These are phyloP conservation scores for Lizonia empirigonia DNA, from an alignment of 2,329 filamentous ascomycete species.

Conservation along the genomic window DNA sequence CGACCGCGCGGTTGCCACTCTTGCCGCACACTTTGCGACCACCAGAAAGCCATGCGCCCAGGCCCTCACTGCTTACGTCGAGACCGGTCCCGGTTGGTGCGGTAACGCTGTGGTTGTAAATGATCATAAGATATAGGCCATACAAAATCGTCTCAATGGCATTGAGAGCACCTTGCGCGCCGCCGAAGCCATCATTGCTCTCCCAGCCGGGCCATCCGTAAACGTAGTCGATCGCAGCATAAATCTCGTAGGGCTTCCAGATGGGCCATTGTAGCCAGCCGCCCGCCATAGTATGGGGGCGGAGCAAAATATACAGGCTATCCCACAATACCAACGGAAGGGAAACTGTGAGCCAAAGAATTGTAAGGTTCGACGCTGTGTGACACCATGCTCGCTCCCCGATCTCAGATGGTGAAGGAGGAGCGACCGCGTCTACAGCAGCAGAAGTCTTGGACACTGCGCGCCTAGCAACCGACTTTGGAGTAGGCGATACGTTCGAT, in stretches of 20 bases:
- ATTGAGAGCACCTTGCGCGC: constrained; percentile 74
- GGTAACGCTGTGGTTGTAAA: constrained; percentile 51
- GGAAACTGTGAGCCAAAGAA: constrained; percentile 75
- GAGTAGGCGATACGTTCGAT: constrained; percentile 20
- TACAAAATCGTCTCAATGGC: constrained; percentile 71
- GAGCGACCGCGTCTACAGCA: constrained; percentile 20
- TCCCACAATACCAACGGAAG: constrained; percentile 85
- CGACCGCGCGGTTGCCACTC: constrained; percentile 59
- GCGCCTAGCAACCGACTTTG: constrained; percentile 30
- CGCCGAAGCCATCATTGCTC: constrained; percentile 72
- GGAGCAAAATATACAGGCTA: constrained; percentile 75
- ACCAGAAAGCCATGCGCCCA: constrained; percentile 54
- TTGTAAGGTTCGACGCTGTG: constrained; percentile 63
- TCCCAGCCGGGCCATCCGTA: constrained; percentile 79
- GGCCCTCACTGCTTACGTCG: constrained; percentile 42
- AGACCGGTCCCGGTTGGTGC: constrained; percentile 47
- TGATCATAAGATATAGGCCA: constrained; percentile 63
- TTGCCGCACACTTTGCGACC: constrained; percentile 59
- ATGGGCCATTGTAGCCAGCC: constrained; percentile 73
- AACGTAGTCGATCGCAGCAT: constrained; percentile 77
- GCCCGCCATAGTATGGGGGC: constrained; percentile 81
- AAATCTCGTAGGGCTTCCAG: constrained; percentile 79
- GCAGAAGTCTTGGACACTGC: constrained; percentile 29
- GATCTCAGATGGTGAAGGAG: constrained; percentile 30
- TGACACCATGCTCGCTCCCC: constrained; percentile 58